Base-by-base conservation (phyloP, 495 filamentous ascomycete genomes). In the Diplogelasinospora grovesii region DNA sequence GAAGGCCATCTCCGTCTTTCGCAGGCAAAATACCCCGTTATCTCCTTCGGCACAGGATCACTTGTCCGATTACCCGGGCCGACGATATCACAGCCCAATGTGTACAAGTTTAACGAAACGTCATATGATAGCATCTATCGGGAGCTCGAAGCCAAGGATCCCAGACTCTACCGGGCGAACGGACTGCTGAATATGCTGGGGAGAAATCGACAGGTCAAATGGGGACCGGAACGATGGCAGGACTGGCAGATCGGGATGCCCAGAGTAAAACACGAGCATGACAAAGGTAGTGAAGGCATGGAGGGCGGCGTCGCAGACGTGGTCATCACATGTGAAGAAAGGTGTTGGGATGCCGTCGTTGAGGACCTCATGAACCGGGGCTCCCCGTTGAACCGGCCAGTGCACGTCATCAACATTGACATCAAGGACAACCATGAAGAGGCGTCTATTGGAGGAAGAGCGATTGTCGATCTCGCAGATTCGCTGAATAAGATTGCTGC, bases 361-460 rank as follows among this genome's bases (percentile, higher is more conserved):
- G 93, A 99, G 48, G 89, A 99, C 56, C 68, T 99, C 35, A 75
- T 89, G 28, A 86, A 79, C 46, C 77, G 93, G 46, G 89, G 89
- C 8, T 77, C 81, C 0, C 76, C 79, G 5, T 70, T 97, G 18
- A 97, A 97, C 63, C 71, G 85, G 8, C 88, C 90, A 0, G 89
- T 99, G 8, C 92, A 99, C 57, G 83, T 99, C 41, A 88, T 99
- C 66, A 97, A 96, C 55, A 82, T 99, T 35, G 92, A 96, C 60
- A 97, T 99, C 57, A 90, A 83, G 60, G 93, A 99, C 66, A 99
- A 97, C 53, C 90, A 97, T 57, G 88, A 97, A 54, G 93, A 99
- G 53, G 93, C 93, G 0, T 69, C 88, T 9, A 74, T 95, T 3
- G 93, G 92, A 7, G 93, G 93, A 8, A 82, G 78, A 45, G 93